Percentiles rank a stretch among this genome's conserved stretches.
These are phyloP conservation scores for Discostella stelligera DNA, from an alignment of 352 stramenopile species.

Conservation along the genomic window DNA sequence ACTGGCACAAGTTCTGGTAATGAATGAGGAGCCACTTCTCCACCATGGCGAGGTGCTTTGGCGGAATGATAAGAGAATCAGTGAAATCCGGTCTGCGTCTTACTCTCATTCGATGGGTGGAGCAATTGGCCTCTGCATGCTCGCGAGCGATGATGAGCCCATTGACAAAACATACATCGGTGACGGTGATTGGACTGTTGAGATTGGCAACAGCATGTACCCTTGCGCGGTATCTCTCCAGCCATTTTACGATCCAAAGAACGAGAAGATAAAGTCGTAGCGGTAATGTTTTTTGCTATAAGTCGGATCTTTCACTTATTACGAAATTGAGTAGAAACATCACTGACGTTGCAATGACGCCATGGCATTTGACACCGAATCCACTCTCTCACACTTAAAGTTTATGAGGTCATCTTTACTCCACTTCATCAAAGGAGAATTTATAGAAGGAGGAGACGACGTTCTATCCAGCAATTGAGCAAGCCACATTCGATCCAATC, in stretches of 20 bases:
- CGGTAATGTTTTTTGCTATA: too few species aligned
- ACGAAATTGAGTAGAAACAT: not conserved
- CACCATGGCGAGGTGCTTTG: slow-evolving; percentile 77
- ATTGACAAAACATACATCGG: slow-evolving; percentile 66
- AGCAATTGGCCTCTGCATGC: slow-evolving; percentile 73
- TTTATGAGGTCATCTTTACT: slow-evolving; percentile 35
- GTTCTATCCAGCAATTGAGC: slow-evolving; percentile 16
- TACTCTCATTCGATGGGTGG: slow-evolving; percentile 73
- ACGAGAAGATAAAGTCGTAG: slow-evolving; percentile 32
- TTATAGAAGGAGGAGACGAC: not conserved
- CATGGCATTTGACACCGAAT: slow-evolving; percentile 37
- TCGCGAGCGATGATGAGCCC: slow-evolving; percentile 32
- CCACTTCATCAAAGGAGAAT: not conserved
- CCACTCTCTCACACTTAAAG: slow-evolving; percentile 23
- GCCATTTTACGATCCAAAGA: slow-evolving; percentile 71
- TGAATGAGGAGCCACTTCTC: slow-evolving; percentile 53
- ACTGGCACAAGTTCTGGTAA: slow-evolving; percentile 57
- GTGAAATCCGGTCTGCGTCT: slow-evolving; percentile 66
- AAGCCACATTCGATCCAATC: slow-evolving; percentile 50
- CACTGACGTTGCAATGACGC: slow-evolving; percentile 41
- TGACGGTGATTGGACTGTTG: slow-evolving; percentile 56
- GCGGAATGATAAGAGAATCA: slow-evolving; percentile 62
- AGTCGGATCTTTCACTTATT: too few species aligned
- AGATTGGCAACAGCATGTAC: slow-evolving; percentile 60
- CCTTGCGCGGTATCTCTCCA: slow-evolving; percentile 51